Conservation (phyloP, 1,284 basidiomycete genomes). For the Trichosporon coremiiforme region DNA sequence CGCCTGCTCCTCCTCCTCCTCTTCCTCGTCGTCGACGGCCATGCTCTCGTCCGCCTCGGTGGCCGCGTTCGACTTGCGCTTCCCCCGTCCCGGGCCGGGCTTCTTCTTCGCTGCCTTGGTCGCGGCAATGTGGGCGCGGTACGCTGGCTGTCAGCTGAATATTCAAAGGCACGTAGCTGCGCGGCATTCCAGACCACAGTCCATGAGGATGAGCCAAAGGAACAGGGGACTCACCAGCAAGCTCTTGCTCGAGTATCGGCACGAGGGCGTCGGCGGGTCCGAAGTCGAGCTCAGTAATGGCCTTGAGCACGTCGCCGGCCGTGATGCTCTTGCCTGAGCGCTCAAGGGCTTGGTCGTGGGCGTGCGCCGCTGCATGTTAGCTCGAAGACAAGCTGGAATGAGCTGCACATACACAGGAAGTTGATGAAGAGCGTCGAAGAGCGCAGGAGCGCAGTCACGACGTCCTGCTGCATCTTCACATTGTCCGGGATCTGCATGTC, state of each 20-base stretch:
- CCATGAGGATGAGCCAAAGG: too few relatives aligned
- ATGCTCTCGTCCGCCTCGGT: conserved; percentile 26
- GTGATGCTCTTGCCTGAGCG: conserved; percentile 86
- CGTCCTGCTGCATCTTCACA: conserved; percentile 83
- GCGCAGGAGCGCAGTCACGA: conserved; percentile 75
- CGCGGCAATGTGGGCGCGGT: conserved; percentile 37
- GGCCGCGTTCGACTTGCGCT: conserved; percentile 44
- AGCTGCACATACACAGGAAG: conserved; percentile 68
- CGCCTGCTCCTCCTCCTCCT: conserved; percentile 41
- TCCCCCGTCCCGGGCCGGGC: conserved; percentile 43
- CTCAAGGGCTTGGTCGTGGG: conserved; percentile 79
- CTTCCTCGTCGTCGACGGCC: conserved; percentile 46
- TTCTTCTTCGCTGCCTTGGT: conserved; percentile 45
- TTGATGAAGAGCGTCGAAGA: conserved; percentile 89
- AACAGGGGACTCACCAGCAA: conserved; percentile 63
- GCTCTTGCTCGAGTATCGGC: conserved; percentile 68
- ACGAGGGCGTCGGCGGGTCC: conserved; percentile 65
- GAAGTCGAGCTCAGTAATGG: conserved; percentile 77
- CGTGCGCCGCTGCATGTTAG: conserved; percentile 42
- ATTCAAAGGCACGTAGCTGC: too few relatives aligned
- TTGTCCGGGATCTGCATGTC: conserved; percentile 71
- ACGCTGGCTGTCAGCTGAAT: conserved; percentile 36
- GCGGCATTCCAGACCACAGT: too few relatives aligned
- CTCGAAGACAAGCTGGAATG: not conserved
- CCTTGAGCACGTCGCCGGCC: conserved; percentile 83